These are phyloP conservation scores for Mallotus repandus DNA, from an alignment of 441 rosid species.

Conservation along the genomic window DNA sequence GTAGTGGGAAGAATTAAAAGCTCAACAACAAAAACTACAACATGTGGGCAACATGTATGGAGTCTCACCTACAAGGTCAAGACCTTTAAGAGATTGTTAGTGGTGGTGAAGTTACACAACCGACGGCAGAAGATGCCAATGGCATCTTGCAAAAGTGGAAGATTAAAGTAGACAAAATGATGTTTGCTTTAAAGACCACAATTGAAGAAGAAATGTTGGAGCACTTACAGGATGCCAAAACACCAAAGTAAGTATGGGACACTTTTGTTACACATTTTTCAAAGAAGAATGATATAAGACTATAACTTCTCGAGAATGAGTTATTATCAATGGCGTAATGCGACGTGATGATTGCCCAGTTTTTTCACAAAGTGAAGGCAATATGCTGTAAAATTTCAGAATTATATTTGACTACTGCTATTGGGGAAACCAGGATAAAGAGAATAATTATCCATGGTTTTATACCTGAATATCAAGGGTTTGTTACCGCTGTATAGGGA, in stretches of 20 bases:
- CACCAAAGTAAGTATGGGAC: constrained; percentile 1
- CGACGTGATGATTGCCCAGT: neutral
- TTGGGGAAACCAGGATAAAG: neutral
- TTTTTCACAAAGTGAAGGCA: neutral
- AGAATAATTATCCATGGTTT: too few relatives aligned
- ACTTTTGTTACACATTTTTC: neutral
- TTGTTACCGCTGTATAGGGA: neutral
- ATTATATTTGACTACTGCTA: neutral
- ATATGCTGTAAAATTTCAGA: neutral
- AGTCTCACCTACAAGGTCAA: too few relatives aligned
- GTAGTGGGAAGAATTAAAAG: too few relatives aligned
- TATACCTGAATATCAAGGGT: neutral
- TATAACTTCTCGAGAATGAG: neutral
- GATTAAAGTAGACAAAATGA: neutral
- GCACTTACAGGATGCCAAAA: neutral
- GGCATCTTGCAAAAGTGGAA: neutral
- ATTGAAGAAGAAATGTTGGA: neutral
- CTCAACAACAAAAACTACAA: too few relatives aligned
- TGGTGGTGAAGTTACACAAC: too few relatives aligned
- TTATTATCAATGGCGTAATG: neutral
- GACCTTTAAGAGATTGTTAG: too few relatives aligned
- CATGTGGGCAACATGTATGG: too few relatives aligned
- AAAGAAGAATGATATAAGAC: too few relatives aligned
- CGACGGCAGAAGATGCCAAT: too few relatives aligned
- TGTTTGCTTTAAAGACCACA: neutral